Evolutionary conservation across 176 grass and related monocot genomes (phyloP).

Genomic region (Dendrocalamus sinicus): DNA sequence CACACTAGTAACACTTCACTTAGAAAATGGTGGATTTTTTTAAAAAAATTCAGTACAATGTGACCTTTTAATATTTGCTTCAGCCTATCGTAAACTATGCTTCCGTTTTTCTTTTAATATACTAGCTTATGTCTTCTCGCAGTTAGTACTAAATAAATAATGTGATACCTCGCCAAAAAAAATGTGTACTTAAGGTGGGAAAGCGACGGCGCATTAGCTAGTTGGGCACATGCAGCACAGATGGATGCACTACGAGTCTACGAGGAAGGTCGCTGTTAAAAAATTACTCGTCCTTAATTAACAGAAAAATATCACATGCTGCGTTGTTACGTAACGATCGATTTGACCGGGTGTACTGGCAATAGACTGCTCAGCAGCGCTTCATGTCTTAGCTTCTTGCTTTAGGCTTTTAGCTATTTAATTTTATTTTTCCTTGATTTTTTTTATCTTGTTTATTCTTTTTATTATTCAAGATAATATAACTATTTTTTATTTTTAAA

Average conservation of each 20-base stretch:
- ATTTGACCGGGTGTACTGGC: constrained; percentile 19
- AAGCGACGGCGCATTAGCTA: constrained; percentile 20
- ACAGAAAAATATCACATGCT: constrained; percentile 40
- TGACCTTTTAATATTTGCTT: background rate
- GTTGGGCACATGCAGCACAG: constrained; percentile 38
- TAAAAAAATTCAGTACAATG: background rate
- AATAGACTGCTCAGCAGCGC: too few relatives aligned
- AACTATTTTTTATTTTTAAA: too few relatives aligned
- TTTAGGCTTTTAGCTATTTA: too few relatives aligned
- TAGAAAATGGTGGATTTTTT: background rate
- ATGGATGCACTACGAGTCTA: constrained; percentile 46
- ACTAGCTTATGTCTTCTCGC: background rate
- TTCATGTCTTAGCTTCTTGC: too few relatives aligned
- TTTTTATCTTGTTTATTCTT: too few relatives aligned
- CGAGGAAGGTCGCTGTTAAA: constrained; percentile 53
- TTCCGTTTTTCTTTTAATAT: background rate
- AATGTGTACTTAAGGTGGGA: background rate
- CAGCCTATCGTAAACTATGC: background rate
- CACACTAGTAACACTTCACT: background rate
- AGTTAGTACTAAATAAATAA: background rate
- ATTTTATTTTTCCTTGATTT: too few relatives aligned
- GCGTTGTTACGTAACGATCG: constrained; percentile 10
- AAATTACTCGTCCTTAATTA: constrained; percentile 15
- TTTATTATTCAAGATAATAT: too few relatives aligned
- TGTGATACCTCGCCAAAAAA: background rate